Base-by-base conservation (phyloP, 1,284 basidiomycete species). In the Puccinia polysora region DNA sequence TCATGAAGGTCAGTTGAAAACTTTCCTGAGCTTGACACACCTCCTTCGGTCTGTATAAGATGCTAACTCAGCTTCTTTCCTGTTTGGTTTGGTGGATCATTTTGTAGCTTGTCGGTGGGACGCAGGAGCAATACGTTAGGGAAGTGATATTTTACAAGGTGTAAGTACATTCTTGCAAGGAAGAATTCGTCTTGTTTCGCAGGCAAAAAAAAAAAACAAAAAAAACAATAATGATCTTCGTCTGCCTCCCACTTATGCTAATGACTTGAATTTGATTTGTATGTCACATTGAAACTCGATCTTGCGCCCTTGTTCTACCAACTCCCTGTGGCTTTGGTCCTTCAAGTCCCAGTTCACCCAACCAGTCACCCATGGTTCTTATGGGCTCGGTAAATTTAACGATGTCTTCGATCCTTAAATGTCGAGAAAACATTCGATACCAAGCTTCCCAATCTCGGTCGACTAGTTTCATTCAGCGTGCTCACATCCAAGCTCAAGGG, bases 341-440 rank as follows among this genome's bases (percentile, higher is more conserved):
- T 47, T 32, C 15, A n/a, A 64, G 62, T 49, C 45, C 62, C 15
- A 52, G 45, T n/a, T 55, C 50, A 43, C 4, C 50, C 49, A 32
- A 40, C 32, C 50, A 28, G 10, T 12, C 53, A n/a, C 55, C 67
- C 10, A 69, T 69, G 55, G 45, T 69, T 30, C 67, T 69, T 43
- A 69, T 69, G 67, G 30, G 55, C 40, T 69, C 67, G 25, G 56
- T 69, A 15, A 69, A 69, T 50, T 55, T 69, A n/a, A 47, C 67
- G 7, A 69, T 69, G 67, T 69, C 67, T 12, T 69, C 67, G 6
- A 49, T 69, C 43, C 23, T 69, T 25, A 25, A 59, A 34, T 69
- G 67, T 36, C 50, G 53, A 34, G 67, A 69, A 25, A 25, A 69
- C 20, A 69, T 69, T 47, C 67, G 67, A 7, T 69, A 69, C 47